A percentile compares a stretch with the other conserved stretches of the same genome.
phyloP scores from a whole-genome alignment of 2,329 filamentous ascomycete species.

The Calonectria honghensis region DNA sequence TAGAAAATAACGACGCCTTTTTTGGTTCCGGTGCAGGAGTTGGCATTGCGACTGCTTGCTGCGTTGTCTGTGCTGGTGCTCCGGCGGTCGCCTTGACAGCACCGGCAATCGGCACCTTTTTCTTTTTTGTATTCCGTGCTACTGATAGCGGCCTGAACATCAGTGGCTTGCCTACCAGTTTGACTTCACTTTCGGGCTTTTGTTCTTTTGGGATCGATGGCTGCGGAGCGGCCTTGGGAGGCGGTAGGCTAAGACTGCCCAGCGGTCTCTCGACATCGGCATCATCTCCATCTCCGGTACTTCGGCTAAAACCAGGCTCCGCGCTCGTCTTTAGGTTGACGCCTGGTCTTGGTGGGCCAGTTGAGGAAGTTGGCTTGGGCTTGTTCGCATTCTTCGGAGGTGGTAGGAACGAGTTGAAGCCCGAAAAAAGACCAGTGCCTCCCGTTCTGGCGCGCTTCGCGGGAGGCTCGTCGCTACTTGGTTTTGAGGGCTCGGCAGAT shows the following conservation, averaged over 20 bases:
- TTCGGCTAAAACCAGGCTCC: constrained; percentile 86
- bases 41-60: constrained; percentile 43
- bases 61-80: constrained; percentile 40
- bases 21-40: constrained; percentile 60
- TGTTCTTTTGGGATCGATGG: constrained; percentile 74
- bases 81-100: constrained; percentile 40
- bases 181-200: constrained; percentile 78
- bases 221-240: constrained; percentile 64
- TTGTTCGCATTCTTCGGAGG: constrained; percentile 80
- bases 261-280: constrained; percentile 45
- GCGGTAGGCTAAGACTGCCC: constrained; percentile 59
- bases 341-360: constrained; percentile 48
- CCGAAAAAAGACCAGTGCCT: constrained; percentile 79
- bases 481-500: constrained; percentile 62
- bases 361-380: constrained; percentile 57
- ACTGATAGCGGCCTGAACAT: constrained; percentile 95
- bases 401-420: constrained; percentile 91
- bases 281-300: constrained; percentile 56
- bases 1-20: constrained; percentile 82
- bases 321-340: constrained; percentile 89
- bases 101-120: constrained; percentile 61
- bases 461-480: constrained; percentile 67
- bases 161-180: constrained; percentile 85
- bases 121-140: constrained; percentile 84
- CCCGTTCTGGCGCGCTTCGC: constrained; percentile 81